These are phyloP conservation scores for Pachyrhizus erosus DNA, from an alignment of 306 rosid genomes.

Conservation along the genomic window DNA sequence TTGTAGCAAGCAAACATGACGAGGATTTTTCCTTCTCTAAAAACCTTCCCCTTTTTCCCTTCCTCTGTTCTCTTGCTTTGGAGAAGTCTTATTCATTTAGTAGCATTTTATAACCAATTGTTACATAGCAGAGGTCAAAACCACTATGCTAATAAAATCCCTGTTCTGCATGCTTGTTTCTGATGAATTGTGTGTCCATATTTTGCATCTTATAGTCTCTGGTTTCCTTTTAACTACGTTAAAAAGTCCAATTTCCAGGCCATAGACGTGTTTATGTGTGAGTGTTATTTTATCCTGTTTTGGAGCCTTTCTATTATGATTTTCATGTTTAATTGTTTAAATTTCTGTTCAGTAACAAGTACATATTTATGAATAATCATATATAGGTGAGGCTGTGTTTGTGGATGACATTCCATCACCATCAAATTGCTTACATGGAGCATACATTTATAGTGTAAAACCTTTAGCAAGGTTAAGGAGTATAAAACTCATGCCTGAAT, in stretches of 20 bases:
- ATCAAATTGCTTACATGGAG: constrained; percentile 75
- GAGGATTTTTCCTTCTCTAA: not conserved
- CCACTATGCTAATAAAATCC: not conserved
- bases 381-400: constrained; percentile 87
- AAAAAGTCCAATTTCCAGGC: not conserved
- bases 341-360: constrained; percentile 21
- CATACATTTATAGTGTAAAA: constrained; percentile 72
- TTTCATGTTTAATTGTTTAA: constrained; percentile 19
- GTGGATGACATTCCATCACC: constrained; percentile 97
- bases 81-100: constrained; percentile 14
- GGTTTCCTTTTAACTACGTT: not conserved
- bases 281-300: constrained; percentile 21
- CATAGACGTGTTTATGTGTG: not conserved
- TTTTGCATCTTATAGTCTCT: not conserved
- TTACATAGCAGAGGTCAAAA: not conserved
- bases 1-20: not conserved
- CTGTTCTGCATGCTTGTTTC: not conserved
- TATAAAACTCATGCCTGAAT: constrained; percentile 55
- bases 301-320: not conserved
- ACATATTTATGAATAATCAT: constrained; percentile 42
- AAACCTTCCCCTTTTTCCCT: not conserved
- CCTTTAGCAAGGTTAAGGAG: constrained; percentile 79
- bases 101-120: constrained; percentile 8
- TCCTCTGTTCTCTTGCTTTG: constrained; percentile 2
- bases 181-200: constrained; percentile 4